Conservation (phyloP, 495 filamentous ascomycete species). For the Lophiostoma macrostomum region DNA sequence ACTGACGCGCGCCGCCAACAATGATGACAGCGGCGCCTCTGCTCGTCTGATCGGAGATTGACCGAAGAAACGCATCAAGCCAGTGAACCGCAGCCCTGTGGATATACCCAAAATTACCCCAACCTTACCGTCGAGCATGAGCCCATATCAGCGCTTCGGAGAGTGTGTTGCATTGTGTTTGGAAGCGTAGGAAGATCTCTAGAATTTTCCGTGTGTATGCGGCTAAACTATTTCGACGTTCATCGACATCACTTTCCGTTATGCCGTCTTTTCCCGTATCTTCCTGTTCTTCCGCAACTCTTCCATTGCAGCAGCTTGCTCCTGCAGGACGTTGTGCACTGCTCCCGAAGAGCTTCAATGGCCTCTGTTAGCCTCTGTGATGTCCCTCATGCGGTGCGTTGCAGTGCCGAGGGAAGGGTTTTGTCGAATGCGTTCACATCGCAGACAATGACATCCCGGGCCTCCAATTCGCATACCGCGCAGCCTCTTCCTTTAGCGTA, state of each 20-base stretch:
- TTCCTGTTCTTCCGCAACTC: too few species aligned
- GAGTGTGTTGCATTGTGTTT: slow-evolving; percentile 7
- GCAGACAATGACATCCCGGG: slow-evolving; percentile 28
- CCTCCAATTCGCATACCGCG: slow-evolving; percentile 27
- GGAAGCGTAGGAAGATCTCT: not conserved
- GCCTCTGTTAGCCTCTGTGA: not conserved
- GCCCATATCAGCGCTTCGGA: slow-evolving; percentile 4
- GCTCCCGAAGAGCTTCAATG: slow-evolving; percentile 1
- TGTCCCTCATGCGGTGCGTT: too few species aligned
- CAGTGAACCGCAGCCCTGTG: slow-evolving; percentile 11
- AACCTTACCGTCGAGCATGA: slow-evolving; percentile 5
- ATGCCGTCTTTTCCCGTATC: too few species aligned
- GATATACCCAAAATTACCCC: slow-evolving; percentile 27
- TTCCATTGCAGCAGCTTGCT: not conserved
- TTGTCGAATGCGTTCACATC: not conserved
- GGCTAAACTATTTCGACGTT: slow-evolving; percentile 7
- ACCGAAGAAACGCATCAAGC: slow-evolving; percentile 11
- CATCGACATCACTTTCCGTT: too few species aligned
- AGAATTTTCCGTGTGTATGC: not conserved
- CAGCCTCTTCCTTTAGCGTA: slow-evolving; percentile 24
- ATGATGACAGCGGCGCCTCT: not conserved
- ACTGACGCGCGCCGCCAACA: slow-evolving; percentile 1
- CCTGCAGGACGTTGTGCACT: not conserved
- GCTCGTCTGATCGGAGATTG: not conserved
- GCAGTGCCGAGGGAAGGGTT: too few species aligned